Base-by-base conservation (phyloP, 1,284 basidiomycete genomes). In the Leccinum fuscescens region DNA sequence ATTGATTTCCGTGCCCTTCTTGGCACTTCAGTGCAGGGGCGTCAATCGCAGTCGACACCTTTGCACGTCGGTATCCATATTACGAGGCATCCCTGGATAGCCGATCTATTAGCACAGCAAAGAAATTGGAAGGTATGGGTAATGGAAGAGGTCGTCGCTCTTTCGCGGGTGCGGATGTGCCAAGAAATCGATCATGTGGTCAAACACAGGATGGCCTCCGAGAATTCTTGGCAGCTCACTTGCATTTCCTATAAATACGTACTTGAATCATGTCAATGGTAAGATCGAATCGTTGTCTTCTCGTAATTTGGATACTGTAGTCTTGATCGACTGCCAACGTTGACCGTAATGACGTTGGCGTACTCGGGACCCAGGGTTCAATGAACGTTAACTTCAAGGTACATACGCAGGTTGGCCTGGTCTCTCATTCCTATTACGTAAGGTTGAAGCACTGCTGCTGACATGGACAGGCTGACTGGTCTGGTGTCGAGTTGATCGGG, bases 401-500 rank as follows among this genome's bases (percentile, higher is more conserved):
- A 33, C 33, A 12, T 33, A 44, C 42, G 42, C n/a, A 44, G 17
- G n/a, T 44, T 1, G 5, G 8, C 37, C 7, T n/a, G n/a, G 4
- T 8, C 39, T 14, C 39, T 42, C 8, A 42, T 42, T n/a, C 39
- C 14, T n/a, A 42, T 42, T 42, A 42, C n/a, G 7, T 42, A 42
- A 42, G 39, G 11, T 44, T 11, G 42, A 17, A 44, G 42, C 9
- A 44, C n/a, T 42, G 9, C 39, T 14, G 14, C 29, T 29, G 29
- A 29, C 29, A 29, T 29, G 8, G 29, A 42, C 8, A 17, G n/a
- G 17, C 69, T 84, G 11, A 80, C 83, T 1, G 80, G 33, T 78
- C 80, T 7, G 76, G 82, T n/a, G 68, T 81, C 46, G 67, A 76
- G 62, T 76, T 77, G 14, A 66, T 83, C 20, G 79, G 82, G 57